Conservation (phyloP, 352 stramenopile species). For the Phytophthora cryptogea region DNA sequence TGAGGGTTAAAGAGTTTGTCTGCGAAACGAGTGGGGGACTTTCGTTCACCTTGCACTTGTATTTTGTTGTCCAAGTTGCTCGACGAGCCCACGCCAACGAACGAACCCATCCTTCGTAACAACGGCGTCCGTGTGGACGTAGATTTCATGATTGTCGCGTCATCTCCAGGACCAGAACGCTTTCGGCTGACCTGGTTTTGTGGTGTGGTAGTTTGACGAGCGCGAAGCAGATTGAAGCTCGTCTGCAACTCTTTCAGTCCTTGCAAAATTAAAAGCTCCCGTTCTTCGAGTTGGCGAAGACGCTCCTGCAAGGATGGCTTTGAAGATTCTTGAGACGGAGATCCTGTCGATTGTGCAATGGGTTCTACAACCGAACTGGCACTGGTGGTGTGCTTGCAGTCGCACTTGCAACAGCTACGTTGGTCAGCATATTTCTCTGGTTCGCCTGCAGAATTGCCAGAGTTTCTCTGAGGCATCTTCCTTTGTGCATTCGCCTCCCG, state of each 20-base stretch:
- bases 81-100: constrained; percentile 11
- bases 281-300: constrained; percentile 26
- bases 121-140: constrained; percentile 8
- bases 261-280: constrained; percentile 22
- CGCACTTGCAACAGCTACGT: background rate
- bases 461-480: background rate
- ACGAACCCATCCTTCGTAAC: constrained; percentile 25
- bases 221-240: constrained; percentile 16
- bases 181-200: background rate
- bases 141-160: background rate
- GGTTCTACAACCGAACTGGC: background rate
- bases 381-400: background rate
- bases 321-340: background rate
- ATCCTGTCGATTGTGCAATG: background rate
- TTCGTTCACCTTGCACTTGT: constrained; percentile 3
- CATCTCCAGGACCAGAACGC: constrained; percentile 5
- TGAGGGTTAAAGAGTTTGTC: constrained; percentile 28
- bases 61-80: constrained; percentile 8
- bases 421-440: background rate
- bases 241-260: constrained; percentile 24
- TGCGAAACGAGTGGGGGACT: constrained; percentile 35
- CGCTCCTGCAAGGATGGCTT: constrained; percentile 13
- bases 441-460: background rate
- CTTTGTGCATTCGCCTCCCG: background rate
- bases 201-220: background rate